Evolutionary conservation across 768 basidiomycete species (phyloP), one percentile per base, ranked within the genome.

Genomic region (Lentinula boryana): DNA sequence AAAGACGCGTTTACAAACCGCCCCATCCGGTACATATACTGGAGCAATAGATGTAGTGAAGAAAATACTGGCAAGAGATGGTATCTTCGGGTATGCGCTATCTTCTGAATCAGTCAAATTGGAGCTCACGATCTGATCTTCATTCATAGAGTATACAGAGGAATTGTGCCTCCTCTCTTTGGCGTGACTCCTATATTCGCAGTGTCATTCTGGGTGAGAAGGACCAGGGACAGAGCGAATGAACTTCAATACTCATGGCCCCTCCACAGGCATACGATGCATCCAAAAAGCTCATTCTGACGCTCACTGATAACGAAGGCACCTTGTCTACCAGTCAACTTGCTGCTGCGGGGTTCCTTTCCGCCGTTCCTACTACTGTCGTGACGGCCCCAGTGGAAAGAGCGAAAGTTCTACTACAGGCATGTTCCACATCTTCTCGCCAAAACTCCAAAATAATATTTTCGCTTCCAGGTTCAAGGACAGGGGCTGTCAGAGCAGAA

Each of bases 121-220:
- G 35, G 48, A 58, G 10, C 48, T 60, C 12, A 64, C 57, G 49
- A 46, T 33, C 46, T 53, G 35, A 15, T 23, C 27, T 27, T 27
- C 27, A 27, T 27, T 27, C 60, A 41, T 56, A 95, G 93, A 32
- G 69, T 96, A 70, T 96, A 95, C 69, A 90, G 93, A 63, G 94
- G 93, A 38, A 93, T 98, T 76, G 89, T 95, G 3, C 95, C 95
- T 36, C 95, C 95, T 48, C 74, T 98, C 61, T 77, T 97, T 33
- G 94, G 96, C 32, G 93, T 99, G 32, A 98, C 97, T 4, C 97
- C 97, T 36, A 98, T 98, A 69, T 99, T 99, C 68, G 97, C 97
- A 3, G 78, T 98, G 33, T 96, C 94, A 3, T 98, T 99, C 80
- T 98, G 95, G 95, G 95, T 95, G 72, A 61, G 82, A 66, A 59